Conservation (phyloP, 345 rosid species). For the Camelina laxa region DNA sequence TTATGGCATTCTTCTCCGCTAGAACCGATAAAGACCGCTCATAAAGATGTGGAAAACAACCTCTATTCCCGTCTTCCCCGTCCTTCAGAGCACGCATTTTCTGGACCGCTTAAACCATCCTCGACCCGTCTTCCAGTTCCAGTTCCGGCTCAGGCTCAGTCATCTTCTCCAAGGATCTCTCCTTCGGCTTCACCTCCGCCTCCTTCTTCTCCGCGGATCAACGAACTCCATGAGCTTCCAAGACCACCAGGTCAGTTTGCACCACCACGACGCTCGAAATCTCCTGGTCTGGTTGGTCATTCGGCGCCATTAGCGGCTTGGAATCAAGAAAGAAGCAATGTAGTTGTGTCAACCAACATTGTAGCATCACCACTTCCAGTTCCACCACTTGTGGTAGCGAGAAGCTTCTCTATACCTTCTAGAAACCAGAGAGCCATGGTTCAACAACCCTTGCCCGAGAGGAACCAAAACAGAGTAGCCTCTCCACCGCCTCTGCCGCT, state of each 20-base stretch:
- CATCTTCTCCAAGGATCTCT: constrained; percentile 72
- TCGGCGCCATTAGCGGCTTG: constrained; percentile 75
- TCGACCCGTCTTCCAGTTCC: constrained; percentile 50
- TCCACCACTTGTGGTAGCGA: constrained; percentile 70
- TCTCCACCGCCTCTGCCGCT: constrained; percentile 86
- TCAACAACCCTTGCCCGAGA: constrained; percentile 47
- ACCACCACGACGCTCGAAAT: constrained; percentile 58
- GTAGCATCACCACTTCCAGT: constrained; percentile 82
- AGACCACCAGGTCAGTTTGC: constrained; percentile 65
- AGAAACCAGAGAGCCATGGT: constrained; percentile 68
- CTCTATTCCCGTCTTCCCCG: constrained; percentile 63
- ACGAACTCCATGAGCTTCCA: constrained; percentile 96
- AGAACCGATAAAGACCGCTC: constrained; percentile 72
- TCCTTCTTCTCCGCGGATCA: constrained; percentile 79
- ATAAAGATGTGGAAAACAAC: constrained; percentile 42
- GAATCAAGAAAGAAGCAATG: constrained; percentile 61
- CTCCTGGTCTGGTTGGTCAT: constrained; percentile 60
- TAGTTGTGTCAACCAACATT: constrained; percentile 47
- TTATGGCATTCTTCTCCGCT: constrained; percentile 71
- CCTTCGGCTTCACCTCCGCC: constrained; percentile 89
- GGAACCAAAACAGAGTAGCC: constrained; percentile 50
- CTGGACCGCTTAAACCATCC: constrained; percentile 72
- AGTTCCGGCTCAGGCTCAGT: constrained; percentile 37
- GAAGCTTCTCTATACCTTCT: constrained; percentile 90
- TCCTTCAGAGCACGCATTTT: constrained; percentile 71